Percentiles rank a stretch among this genome's conserved stretches.
Evolutionary conservation across 148 eudicot genomes (phyloP).

Genomic region (Amaranthus cruentus): DNA sequence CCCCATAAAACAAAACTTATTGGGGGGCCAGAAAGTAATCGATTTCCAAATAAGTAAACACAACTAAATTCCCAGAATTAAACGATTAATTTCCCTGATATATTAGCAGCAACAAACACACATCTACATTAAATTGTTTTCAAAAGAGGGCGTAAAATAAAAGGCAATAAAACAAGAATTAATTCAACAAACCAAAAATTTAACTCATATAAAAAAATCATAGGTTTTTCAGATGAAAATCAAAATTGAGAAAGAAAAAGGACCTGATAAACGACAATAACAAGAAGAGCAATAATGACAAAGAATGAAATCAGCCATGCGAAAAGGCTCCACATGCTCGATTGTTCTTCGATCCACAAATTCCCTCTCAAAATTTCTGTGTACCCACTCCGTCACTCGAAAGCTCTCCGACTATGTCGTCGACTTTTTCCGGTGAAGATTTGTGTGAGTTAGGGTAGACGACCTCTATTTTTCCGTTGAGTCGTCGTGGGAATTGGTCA

Average conservation of each 20-base stretch:
- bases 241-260: not conserved
- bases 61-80: not conserved
- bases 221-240: not conserved
- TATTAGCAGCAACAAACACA: not conserved
- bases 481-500: not conserved
- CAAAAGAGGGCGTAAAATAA: not conserved
- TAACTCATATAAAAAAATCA: not conserved
- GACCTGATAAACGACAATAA: slow-evolving; percentile 68
- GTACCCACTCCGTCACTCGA: too few relatives aligned
- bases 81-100: not conserved
- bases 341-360: not conserved
- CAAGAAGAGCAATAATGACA: slow-evolving; percentile 57
- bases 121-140: too few relatives aligned
- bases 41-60: not conserved
- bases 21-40: not conserved
- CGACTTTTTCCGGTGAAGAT: too few relatives aligned
- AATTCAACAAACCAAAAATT: not conserved
- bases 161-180: not conserved
- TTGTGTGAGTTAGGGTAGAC: not conserved
- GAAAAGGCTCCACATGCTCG: slow-evolving; percentile 48
- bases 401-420: too few relatives aligned
- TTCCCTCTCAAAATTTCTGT: slow-evolving; percentile 3
- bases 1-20: not conserved
- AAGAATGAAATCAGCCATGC: slow-evolving; percentile 82
- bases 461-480: not conserved